Evolutionary conservation across 2,329 filamentous ascomycete species (phyloP).

Genomic region (Colletotrichum musae): DNA sequence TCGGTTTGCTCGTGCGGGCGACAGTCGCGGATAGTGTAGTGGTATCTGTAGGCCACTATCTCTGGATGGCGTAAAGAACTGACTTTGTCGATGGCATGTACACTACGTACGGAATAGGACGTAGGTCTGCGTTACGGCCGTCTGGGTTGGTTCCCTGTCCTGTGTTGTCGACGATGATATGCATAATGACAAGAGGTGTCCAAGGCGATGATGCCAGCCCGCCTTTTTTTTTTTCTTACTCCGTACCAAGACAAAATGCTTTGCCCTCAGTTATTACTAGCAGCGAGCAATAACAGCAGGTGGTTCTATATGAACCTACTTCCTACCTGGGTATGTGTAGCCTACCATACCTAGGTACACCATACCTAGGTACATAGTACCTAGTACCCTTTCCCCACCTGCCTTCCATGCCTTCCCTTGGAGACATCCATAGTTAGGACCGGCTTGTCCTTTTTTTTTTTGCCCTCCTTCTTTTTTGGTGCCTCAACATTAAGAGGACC

Average conservation of each 20-base stretch:
- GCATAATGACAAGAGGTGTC: slow-evolving; percentile 31
- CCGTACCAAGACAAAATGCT: not conserved
- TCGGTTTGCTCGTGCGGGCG: slow-evolving; percentile 3
- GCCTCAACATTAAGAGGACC: not conserved
- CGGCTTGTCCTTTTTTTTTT: not conserved
- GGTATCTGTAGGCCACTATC: slow-evolving; percentile 1
- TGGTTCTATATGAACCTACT: no score
- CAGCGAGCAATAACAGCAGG: no score
- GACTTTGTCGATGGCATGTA: slow-evolving; percentile 1
- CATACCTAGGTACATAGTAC: no score
- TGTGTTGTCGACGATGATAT: slow-evolving; percentile 33
- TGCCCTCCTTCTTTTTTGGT: not conserved
- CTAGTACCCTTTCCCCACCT: no score
- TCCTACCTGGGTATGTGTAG: no score
- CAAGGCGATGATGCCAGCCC: slow-evolving; percentile 14
- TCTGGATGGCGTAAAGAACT: not conserved
- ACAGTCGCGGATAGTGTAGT: slow-evolving; percentile 6
- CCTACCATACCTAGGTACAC: no score
- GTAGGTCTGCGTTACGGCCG: no score
- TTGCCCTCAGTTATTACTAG: no score
- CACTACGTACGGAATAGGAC: not conserved
- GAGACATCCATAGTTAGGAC: no score
- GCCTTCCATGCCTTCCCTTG: no score
- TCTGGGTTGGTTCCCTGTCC: not conserved
- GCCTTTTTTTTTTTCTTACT: not conserved